Base-by-base conservation (phyloP, 2,329 filamentous ascomycete genomes). In the Mycosphaerelloides madeirae region DNA sequence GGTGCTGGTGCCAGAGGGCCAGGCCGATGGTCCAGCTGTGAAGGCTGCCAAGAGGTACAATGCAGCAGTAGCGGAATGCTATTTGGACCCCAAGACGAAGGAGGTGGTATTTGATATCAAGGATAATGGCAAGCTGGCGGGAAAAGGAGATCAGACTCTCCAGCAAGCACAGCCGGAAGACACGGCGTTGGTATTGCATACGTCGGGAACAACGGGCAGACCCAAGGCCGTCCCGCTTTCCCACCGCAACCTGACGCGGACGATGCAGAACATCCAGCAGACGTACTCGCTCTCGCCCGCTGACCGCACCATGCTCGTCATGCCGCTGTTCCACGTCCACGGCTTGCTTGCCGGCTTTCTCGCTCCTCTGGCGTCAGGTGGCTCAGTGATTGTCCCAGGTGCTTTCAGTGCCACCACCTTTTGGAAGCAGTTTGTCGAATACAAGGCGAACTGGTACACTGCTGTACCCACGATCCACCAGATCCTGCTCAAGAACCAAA, bases 401-500 rank as follows among this genome's bases (percentile, higher is more conserved):
- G 85, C 83, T 60, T 94, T 94, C 76, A 91, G 86, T 3, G 87
- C 88, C 7, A 78, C 79, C 1, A 82, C 86, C 15, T 95, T 95
- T 69, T 95, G 88, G 88, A 65, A 68, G 18, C 83, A 93, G 64
- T 93, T 93, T 59, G 75, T 75, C 54, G 72, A 75, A 5, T 75
- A 89, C 70, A 75, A 80, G 53, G 88, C 87, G 19, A 95, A 87
- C 65, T 95, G 88, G 88, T 95, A 93, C 69, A 93, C 87, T 0
- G 88, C 88, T 1, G 88, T 93, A n/a, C 88, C 88, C 1, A 94
- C 88, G 1, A 94, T 95, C 63, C 88, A 94, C 66, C 87, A 93
- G 62, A 91, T 95, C 58, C 75, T 95, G 3, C 79, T 95, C 46
- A 87, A 84, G 68, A 81, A 78, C 55, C 80, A 84, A 6, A 65